These are phyloP conservation scores for Lonicera japonica DNA, from an alignment of 129 eudicot species.

Conservation along the genomic window DNA sequence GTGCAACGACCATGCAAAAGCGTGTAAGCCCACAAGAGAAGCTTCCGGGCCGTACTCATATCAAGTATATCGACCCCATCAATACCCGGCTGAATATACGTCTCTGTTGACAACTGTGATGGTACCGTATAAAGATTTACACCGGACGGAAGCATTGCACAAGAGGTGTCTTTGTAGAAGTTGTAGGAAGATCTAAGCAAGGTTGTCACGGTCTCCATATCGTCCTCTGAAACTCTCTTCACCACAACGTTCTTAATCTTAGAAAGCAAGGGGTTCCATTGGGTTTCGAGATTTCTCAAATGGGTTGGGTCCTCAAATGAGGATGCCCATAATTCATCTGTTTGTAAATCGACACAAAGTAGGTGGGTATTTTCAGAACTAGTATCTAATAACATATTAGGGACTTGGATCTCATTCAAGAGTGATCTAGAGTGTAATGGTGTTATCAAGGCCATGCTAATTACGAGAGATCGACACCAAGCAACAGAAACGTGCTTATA, in stretches of 20 bases:
- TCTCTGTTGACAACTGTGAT: constrained; percentile 53
- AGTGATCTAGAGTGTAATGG: constrained; percentile 50
- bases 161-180: constrained; percentile 73
- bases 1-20: constrained; percentile 78
- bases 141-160: constrained; percentile 74
- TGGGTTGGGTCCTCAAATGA: constrained; percentile 65
- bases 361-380: constrained; percentile 47
- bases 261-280: constrained; percentile 69
- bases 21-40: constrained; percentile 89
- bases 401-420: constrained; percentile 39
- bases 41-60: constrained; percentile 69
- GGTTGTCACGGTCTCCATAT: constrained; percentile 60
- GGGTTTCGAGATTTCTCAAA: constrained; percentile 46
- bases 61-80: constrained; percentile 65
- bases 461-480: constrained; percentile 88
- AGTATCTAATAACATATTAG: constrained; percentile 21
- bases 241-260: constrained; percentile 72
- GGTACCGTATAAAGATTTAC: constrained; percentile 71
- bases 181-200: constrained; percentile 79
- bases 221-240: constrained; percentile 68
- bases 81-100: constrained; percentile 48
- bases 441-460: constrained; percentile 66
- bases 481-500: constrained; percentile 76
- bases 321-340: constrained; percentile 75
- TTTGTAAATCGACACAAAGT: constrained; percentile 71